Conservation (phyloP, 805 yeast species). For the Hagleromyces aurorensis region DNA sequence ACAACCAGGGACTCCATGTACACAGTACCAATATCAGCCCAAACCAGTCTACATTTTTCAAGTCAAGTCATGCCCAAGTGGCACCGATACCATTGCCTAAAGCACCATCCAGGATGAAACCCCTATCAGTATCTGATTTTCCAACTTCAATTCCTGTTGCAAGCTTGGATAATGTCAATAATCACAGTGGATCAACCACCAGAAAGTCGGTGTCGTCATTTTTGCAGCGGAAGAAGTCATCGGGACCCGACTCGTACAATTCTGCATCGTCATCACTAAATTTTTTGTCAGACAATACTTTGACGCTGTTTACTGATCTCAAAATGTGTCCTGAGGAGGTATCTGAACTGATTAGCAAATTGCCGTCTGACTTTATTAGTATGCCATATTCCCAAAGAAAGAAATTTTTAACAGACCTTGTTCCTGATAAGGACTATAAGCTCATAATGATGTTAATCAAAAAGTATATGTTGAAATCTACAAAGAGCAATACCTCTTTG, state of each 20-base stretch:
- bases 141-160: too few species aligned
- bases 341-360: conserved; percentile 24
- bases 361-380: conserved; percentile 47
- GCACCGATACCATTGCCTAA: conserved; percentile 33
- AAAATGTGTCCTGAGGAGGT: conserved; percentile 25
- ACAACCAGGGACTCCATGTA: too few species aligned
- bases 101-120: conserved; percentile 9
- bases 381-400: conserved; percentile 57
- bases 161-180: too few species aligned
- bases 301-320: conserved; percentile 11
- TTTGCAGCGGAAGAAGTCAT: conserved; percentile 8
- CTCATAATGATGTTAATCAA: conserved; percentile 26
- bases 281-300: conserved; percentile 10
- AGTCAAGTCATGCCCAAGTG: conserved; percentile 30
- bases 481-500: conserved; percentile 22
- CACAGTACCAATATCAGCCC: conserved; percentile 7
- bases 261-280: conserved; percentile 16
- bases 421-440: conserved; percentile 33
- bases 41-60: conserved; percentile 18
- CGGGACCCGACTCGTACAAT: conserved; percentile 10
- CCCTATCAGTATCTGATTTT: conserved; percentile 10
- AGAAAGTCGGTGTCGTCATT: too few species aligned
- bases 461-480: conserved; percentile 18
- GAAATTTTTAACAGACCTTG: conserved; percentile 31
- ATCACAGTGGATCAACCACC: too few species aligned